Base-by-base conservation (phyloP, 371 early-diverging fungal genomes). In the Syncephalis plumigaleata region DNA sequence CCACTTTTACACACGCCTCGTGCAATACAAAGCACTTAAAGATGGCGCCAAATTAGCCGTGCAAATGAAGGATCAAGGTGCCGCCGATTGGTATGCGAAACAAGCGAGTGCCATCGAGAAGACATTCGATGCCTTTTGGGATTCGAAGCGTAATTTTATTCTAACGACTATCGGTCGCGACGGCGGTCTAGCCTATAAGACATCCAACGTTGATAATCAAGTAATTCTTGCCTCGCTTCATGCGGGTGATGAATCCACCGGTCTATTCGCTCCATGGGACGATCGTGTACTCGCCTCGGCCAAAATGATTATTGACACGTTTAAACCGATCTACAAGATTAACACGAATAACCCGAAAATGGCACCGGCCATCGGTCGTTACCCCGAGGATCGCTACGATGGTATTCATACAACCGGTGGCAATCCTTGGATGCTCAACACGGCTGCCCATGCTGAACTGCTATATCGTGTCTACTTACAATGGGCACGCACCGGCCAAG, bases 341-440 rank as follows among this genome's bases (percentile, higher is more conserved):
- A 86, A 83, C 59, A 36, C 25, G 2, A 3, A 37, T 46, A 49
- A 39, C 47, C 46, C 39, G 7, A 24, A 26, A 31, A 43, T 50
- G 1, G 72, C 70, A 5, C 61, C 61, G 2, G 75, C 77, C 1
- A 63, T 77, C n/a, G 85, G 85, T 3, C 56, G 85, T 8, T 87
- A 85, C 50, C 67, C 75, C 0, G 82, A 80, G 49, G 85, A 86
- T 55, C 59, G 63, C 15, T 84, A 84, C 47, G 40, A 31, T 20
- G 46, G 36, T 46, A 17, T 39, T 17, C 13, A 53, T 17, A 51
- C 15, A n/a, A 64, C 66, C 1, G 23, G 43, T 4, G 85, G 84
- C 15, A 81, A 82, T 50, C 85, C 85, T 2, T 83, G 82, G 87
- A 69, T 79, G 31, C 58, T 87, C 11, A 50, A 66, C 7, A 86